These are phyloP conservation scores for Croton setiger DNA, from an alignment of 441 rosid species.

Conservation along the genomic window DNA sequence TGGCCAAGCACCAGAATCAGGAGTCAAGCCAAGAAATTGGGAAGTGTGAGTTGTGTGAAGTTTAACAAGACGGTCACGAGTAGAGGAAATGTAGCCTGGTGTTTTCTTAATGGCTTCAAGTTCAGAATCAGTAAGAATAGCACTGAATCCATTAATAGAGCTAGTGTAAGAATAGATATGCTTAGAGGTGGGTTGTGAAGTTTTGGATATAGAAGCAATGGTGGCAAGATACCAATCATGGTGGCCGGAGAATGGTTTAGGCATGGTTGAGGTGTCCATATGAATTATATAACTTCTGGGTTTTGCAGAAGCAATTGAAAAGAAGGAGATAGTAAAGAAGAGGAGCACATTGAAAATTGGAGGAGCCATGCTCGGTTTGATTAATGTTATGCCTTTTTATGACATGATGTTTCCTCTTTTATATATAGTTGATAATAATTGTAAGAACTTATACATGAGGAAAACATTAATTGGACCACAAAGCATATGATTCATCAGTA, in stretches of 20 bases:
- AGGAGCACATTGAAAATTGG: slow-evolving; percentile 3
- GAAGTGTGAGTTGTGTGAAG: slow-evolving; percentile 18
- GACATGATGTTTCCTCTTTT: too few relatives aligned
- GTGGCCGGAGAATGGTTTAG: slow-evolving; percentile 44
- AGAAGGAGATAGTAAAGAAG: slow-evolving; percentile 5
- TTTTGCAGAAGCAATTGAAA: slow-evolving; percentile 13
- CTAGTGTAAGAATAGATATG: slow-evolving; percentile 41
- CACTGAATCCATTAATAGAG: slow-evolving; percentile 54
- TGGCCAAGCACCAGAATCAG: slow-evolving; percentile 21
- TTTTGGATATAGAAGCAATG: slow-evolving; percentile 35
- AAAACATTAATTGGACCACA: too few relatives aligned
- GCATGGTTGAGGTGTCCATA: slow-evolving; percentile 57
- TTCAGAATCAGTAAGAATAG: slow-evolving; percentile 41
- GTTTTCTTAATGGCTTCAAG: slow-evolving; percentile 41
- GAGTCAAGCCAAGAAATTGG: slow-evolving; percentile 24
- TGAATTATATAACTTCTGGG: slow-evolving; percentile 46
- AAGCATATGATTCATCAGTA: too few relatives aligned
- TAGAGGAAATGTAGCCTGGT: slow-evolving; percentile 45
- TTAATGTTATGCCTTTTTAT: too few relatives aligned
- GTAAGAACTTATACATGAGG: too few relatives aligned
- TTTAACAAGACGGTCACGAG: slow-evolving; percentile 31
- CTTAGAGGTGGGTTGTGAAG: slow-evolving; percentile 17
- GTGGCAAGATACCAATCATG: slow-evolving; percentile 49
- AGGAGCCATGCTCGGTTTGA: too few relatives aligned
- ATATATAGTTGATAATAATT: too few relatives aligned